Percentiles rank a stretch among this genome's conserved stretches.
Conservation (phyloP, 2,329 filamentous ascomycete species). For the Bisporella sp. region DNA sequence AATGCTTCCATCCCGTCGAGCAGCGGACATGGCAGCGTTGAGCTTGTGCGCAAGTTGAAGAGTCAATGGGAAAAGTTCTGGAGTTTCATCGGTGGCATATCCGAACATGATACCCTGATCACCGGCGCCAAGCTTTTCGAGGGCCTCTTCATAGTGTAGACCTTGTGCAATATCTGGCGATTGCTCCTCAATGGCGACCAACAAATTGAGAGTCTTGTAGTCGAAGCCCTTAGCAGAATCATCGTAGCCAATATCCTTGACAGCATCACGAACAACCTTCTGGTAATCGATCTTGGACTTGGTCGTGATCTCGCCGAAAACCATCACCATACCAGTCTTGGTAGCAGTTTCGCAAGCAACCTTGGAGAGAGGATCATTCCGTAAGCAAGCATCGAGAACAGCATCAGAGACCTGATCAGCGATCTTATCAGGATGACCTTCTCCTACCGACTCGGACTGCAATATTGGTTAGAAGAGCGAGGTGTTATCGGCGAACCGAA, state of each 20-base stretch:
- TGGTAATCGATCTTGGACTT: conserved; percentile 96
- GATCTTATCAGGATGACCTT: conserved; percentile 95
- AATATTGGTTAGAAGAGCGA: conserved; percentile 10
- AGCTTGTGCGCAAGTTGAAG: conserved; percentile 94
- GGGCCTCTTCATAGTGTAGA: conserved; percentile 94
- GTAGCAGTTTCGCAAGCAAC: conserved; percentile 98
- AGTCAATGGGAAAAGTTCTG: conserved; percentile 92
- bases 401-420: conserved; percentile 98
- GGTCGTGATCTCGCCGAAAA: conserved; percentile 98
- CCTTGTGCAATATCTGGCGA: conserved; percentile 98
- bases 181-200: conserved; percentile 98
- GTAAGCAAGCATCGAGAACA: conserved; percentile 94
- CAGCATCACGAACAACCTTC: conserved; percentile 85
- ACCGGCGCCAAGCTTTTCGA: conserved; percentile 96
- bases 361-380: conserved; percentile 94
- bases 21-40: conserved; percentile 87
- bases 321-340: conserved; percentile 99
- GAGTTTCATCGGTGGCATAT: conserved; percentile 98
- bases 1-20: conserved; percentile 78
- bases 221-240: conserved; percentile 96
- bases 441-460: conserved; percentile 79
- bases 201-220: conserved; percentile 99
- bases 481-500: not conserved
- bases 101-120: conserved; percentile 99
- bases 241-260: conserved; percentile 99